Evolutionary conservation across 2,329 filamentous ascomycete species (phyloP), one percentile per base, ranked within the genome.

Genomic region (Didymellaceae sp.): DNA sequence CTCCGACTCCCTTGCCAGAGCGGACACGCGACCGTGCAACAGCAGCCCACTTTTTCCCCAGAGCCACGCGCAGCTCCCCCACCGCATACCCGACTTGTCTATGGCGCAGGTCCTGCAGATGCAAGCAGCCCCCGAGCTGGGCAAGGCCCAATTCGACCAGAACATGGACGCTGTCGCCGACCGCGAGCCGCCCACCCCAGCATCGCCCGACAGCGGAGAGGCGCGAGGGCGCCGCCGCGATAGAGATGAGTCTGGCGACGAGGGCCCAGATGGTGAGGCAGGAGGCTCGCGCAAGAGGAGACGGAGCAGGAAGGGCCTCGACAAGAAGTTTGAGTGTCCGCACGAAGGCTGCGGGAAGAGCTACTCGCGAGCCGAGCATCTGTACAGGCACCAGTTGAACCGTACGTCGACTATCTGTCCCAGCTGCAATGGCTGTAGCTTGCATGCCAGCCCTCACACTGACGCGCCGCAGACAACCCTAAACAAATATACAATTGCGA

Each of bases 401-500:
- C 94, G 89, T 91, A 80, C 73, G 86, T 78, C 40, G 20, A 24
- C n/a, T n/a, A 14, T 18, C 17, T 39, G 7, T 26, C 14, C 6
- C 17, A 30, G 22, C 18, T 44, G 31, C 8, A 35, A 11, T 4
- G 2, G 28, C 25, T 26, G 31, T 6, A 8, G 11, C 13, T 21
- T n/a, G n/a, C n/a, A 16, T 2, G 4, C 10, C 10, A 21, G 5
- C 21, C 3, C 10, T 8, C 5, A 30, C 1, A 26, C 60, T 67
- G 46, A 67, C 49, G 5, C 44, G 30, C 21, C 42, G 41, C 58
- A 91, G 89, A 97, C 75, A 88, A 90, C 49, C 93, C 93, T 14
- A 97, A 97, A 75, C 90, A 95, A 70, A 96, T 96, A 46, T 97
- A 96, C 71, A 85, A 86, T 67, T 97, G 94, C 78, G 90, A 95